phyloP scores from a whole-genome alignment of 176 grass and related monocot species.

The Carex scoparia region DNA sequence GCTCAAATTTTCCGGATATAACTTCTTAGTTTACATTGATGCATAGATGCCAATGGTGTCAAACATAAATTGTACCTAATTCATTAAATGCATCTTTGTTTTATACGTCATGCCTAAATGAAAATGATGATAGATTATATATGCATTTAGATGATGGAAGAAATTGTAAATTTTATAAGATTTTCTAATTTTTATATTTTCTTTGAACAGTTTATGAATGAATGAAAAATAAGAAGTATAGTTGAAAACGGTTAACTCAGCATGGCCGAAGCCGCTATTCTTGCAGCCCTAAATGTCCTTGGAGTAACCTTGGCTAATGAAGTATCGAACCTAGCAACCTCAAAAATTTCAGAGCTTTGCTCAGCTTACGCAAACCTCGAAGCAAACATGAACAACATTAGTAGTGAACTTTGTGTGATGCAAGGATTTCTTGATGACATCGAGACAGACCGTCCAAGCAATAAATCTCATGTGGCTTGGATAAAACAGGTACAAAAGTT shows the following conservation, averaged over 20 bases:
- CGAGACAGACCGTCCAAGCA: background rate
- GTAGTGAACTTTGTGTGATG: conserved; percentile 27
- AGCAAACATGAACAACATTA: conserved; percentile 18
- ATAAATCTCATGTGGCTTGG: conserved; percentile 18
- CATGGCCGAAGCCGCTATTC: conserved; percentile 25
- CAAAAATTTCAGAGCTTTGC: background rate
- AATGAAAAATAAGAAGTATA: no score
- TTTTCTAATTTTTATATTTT: no score
- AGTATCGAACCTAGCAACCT: background rate
- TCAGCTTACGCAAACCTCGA: background rate
- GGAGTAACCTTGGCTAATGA: background rate
- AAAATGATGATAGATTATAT: no score
- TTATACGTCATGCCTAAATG: no score
- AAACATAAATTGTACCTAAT: no score
- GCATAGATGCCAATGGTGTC: no score
- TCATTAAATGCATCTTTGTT: no score
- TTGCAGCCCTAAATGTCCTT: conserved; percentile 13
- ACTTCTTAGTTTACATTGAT: no score
- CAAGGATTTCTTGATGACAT: conserved; percentile 15
- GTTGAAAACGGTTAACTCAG: background rate
- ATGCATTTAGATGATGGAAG: no score
- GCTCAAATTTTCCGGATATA: no score
- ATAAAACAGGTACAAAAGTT: conserved; percentile 14
- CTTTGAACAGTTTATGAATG: no score
- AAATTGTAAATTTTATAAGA: no score